These are phyloP conservation scores for Oryza coarctata DNA, from an alignment of 176 grass and related monocot genomes.

Conservation along the genomic window DNA sequence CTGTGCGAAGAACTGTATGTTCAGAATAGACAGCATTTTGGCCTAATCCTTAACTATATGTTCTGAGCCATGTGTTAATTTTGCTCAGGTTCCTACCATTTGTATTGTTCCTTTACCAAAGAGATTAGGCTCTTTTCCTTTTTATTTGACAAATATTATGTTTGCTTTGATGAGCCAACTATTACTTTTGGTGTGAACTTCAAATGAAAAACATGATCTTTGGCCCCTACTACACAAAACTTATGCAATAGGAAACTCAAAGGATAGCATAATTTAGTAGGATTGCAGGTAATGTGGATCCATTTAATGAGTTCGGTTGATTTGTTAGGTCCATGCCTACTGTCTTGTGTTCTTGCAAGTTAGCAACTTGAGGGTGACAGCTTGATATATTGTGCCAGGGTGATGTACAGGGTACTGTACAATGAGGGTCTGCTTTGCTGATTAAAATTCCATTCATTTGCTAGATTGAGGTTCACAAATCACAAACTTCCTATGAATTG, in stretches of 20 bases:
- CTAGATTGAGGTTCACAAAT: not conserved
- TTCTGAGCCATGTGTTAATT: not conserved
- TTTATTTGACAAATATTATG: not conserved
- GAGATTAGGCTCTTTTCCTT: not conserved
- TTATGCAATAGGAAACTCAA: not conserved
- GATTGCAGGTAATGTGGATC: not conserved
- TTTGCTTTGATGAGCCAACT: not conserved
- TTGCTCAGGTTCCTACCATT: not conserved
- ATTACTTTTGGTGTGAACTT: not conserved
- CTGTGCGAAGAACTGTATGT: not conserved
- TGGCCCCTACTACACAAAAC: slow-evolving; percentile 5
- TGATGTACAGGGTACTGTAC: slow-evolving; percentile 8
- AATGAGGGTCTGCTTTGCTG: not conserved
- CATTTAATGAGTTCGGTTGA: not conserved
- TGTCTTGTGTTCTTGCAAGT: slow-evolving; percentile 17
- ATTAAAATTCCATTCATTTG: not conserved
- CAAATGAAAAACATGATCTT: slow-evolving; percentile 25
- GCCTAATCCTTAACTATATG: not conserved
- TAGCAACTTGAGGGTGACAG: slow-evolving; percentile 27
- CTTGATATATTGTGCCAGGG: slow-evolving; percentile 27
- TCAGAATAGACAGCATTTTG: slow-evolving; percentile 2
- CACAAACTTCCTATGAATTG: not conserved
- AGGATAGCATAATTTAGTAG: not conserved
- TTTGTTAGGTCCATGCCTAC: slow-evolving; percentile 29
- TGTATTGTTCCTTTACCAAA: not conserved